Evolutionary conservation across 192 early-diverging fungal species (phyloP), one percentile per base, ranked within the genome.

Genomic region (Coemansia sp.): DNA sequence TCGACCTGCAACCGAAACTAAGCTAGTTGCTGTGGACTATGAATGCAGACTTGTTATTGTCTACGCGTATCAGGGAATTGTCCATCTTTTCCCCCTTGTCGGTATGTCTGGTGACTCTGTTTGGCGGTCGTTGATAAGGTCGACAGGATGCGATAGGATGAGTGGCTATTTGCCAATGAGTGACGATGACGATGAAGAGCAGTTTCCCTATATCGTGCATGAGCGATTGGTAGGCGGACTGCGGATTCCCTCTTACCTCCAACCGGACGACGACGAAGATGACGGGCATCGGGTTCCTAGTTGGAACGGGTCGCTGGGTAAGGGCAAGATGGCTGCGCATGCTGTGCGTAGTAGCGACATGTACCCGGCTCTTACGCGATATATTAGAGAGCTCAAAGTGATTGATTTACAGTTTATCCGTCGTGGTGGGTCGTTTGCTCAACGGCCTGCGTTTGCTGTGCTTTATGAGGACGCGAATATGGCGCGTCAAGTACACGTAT

Each of bases 31-130:
- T 5, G 79, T 92, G 1, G 90, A 92, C 70, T 86, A 85, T 16
- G 61, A 70, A 9, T 69, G 62, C 9, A 75, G 84, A 11, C 43
- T 89, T 13, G 65, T 89, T 57, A 88, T 82, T 7, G 65, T 89
- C 23, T 84, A 88, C 48, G 55, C 85, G 28, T 93, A 91, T 74
- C 86, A 90, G 57, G 91, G 92, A 0, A 65, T 87, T 3, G 70
- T 93, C 31, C 88, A 89, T 37, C 68, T 91, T 8, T 74, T 94
- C 10, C 84, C 86, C 9, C 65, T 93, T 63, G 66, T 26, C 2
- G 66, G 70, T 5, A n/a, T 24, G 9, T 40, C 43, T 24, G 26
- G 61, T n/a, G 21, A 53, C 23, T 9, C 42, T 9, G 37, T 36
- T 10, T 65, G 58, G 66, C 65, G 68, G 46, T 39, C 46, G 48